These are phyloP conservation scores for Citrus unshiu DNA, from an alignment of 345 rosid species.

Conservation along the genomic window DNA sequence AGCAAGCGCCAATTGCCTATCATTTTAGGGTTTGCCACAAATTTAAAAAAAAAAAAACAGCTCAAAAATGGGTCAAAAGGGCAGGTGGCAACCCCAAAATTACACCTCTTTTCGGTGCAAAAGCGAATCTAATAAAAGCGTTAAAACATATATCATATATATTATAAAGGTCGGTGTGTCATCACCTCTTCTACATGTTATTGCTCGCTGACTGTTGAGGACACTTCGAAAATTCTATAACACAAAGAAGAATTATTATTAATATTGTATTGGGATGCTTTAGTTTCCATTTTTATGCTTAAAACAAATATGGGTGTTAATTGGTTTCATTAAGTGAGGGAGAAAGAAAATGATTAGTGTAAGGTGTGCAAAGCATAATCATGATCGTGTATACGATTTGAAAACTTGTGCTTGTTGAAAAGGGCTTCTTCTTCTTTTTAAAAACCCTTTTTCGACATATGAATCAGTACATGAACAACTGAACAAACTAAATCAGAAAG, in stretches of 20 bases:
- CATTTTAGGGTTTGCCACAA: constrained; percentile 1
- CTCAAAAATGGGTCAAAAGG: constrained; percentile 21
- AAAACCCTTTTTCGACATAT: constrained; percentile 10
- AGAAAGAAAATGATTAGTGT: not conserved
- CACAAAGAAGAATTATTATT: not conserved
- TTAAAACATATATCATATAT: not conserved
- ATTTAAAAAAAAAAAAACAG: not conserved
- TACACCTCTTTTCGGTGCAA: constrained; percentile 24
- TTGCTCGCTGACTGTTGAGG: not conserved
- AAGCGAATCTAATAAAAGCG: constrained; percentile 1
- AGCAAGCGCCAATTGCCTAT: not conserved
- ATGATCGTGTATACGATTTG: constrained; percentile 7
- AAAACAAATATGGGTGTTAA: not conserved
- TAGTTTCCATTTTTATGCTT: not conserved
- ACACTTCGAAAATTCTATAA: not conserved
- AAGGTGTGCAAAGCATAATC: constrained; percentile 3
- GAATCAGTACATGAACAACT: not conserved
- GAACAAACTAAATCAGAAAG: not conserved
- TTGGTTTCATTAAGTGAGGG: not conserved
- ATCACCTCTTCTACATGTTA: not conserved
- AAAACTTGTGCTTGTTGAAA: constrained; percentile 21
- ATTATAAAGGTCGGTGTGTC: not conserved
- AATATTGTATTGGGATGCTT: constrained; percentile 2
- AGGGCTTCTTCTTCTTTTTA: constrained; percentile 2
- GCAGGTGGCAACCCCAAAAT: constrained; percentile 6